Conservation (phyloP, 768 basidiomycete species). For the Pisolithus albus region DNA sequence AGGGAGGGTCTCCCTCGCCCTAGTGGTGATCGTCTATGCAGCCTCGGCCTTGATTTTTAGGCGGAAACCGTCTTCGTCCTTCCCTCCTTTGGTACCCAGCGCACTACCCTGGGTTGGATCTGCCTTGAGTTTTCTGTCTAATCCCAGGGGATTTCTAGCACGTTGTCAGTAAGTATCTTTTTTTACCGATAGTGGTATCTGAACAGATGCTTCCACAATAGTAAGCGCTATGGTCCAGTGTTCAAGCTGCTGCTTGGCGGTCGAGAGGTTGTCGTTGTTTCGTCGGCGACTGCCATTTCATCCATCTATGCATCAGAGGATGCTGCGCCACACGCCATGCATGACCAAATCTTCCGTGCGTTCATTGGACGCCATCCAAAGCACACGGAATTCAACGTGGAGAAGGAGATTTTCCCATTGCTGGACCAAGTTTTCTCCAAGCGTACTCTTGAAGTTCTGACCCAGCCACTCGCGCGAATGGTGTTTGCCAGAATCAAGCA, state of each 20-base stretch:
- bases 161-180: conserved; percentile 13
- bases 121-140: conserved; percentile 9
- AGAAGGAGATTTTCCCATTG: conserved; percentile 15
- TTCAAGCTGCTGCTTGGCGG: conserved; percentile 15
- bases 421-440: conserved; percentile 15
- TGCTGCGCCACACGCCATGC: conserved; percentile 2
- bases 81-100: conserved; percentile 8
- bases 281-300: conserved; percentile 11
- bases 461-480: conserved; percentile 6
- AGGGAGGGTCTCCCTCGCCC: too few species aligned
- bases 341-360: conserved; percentile 8
- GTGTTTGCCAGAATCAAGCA: conserved; percentile 10
- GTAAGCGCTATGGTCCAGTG: conserved; percentile 10
- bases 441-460: conserved; percentile 9
- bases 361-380: not conserved
- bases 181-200: not conserved
- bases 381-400: conserved; percentile 7
- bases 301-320: conserved; percentile 5
- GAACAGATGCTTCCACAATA: not conserved
- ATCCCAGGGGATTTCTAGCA: conserved; percentile 12
- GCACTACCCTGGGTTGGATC: conserved; percentile 14
- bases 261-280: conserved; percentile 12
- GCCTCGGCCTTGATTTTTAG: too few species aligned
- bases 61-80: not conserved
- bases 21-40: too few species aligned